These are phyloP conservation scores for Tilletia caries DNA, from an alignment of 1,284 basidiomycete genomes.

Conservation along the genomic window DNA sequence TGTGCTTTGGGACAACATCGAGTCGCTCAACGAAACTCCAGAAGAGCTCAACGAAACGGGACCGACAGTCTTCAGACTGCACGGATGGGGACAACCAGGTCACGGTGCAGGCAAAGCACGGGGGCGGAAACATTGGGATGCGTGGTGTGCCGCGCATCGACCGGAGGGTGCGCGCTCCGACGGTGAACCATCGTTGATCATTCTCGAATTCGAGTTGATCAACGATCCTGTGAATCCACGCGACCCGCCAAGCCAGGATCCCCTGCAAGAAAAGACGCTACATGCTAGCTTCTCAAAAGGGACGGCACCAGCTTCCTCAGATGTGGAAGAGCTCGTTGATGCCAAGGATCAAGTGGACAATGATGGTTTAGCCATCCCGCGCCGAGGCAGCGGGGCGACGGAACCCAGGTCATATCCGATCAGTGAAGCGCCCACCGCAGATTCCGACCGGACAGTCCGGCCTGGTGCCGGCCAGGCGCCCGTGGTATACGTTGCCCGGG, in stretches of 20 bases:
- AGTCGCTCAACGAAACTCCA: constrained; percentile 63
- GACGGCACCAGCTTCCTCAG: no score
- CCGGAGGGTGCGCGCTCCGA: constrained; percentile 25
- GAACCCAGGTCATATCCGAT: constrained; percentile 22
- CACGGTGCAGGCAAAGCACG: constrained; percentile 53
- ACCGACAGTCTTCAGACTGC: constrained; percentile 65
- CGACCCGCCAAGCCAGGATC: constrained; percentile 36
- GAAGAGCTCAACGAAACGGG: constrained; percentile 56
- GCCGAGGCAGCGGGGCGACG: background rate
- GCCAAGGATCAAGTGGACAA: background rate
- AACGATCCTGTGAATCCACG: constrained; percentile 71
- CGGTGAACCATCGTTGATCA: constrained; percentile 29
- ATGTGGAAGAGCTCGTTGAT: background rate
- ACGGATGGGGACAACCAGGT: constrained; percentile 65
- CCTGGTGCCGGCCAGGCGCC: no score
- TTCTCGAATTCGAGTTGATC: constrained; percentile 78
- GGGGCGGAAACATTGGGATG: constrained; percentile 66
- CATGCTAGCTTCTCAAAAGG: no score
- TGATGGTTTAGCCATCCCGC: background rate
- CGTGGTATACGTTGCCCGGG: background rate
- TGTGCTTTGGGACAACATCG: constrained; percentile 72
- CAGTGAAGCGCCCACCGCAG: constrained; percentile 25
- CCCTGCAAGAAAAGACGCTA: constrained; percentile 23
- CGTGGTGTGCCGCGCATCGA: constrained; percentile 75
- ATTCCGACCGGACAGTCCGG: constrained; percentile 25